Percentiles rank a stretch among this genome's conserved stretches.
Evolutionary conservation across 2,329 filamentous ascomycete genomes (phyloP).

Genomic region (Exutisphaerella laricina): DNA sequence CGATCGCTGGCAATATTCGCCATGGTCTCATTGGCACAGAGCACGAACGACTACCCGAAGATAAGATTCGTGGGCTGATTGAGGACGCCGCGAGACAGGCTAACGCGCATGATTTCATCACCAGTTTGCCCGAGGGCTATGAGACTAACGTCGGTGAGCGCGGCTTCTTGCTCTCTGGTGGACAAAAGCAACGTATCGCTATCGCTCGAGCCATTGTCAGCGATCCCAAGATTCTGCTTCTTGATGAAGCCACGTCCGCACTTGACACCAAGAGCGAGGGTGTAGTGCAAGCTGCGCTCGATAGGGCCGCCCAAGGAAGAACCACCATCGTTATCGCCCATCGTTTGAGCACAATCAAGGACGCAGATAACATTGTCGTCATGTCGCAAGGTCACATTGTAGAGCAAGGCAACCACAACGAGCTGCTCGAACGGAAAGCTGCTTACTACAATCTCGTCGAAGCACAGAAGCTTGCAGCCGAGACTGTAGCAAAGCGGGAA

Average conservation of each 20-base stretch:
- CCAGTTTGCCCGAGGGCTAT: conserved; percentile 75
- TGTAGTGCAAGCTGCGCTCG: conserved; percentile 86
- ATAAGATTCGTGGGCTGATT: conserved; percentile 65
- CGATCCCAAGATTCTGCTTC: conserved; percentile 82
- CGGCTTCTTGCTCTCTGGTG: conserved; percentile 85
- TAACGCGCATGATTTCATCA: conserved; percentile 91
- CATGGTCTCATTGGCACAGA: conserved; percentile 83
- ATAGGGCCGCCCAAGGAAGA: conserved; percentile 75
- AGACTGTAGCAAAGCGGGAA: conserved; percentile 53
- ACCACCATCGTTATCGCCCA: conserved; percentile 97
- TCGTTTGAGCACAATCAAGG: conserved; percentile 86
- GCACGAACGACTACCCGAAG: conserved; percentile 61
- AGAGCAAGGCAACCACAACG: conserved; percentile 84
- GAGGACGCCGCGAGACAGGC: conserved; percentile 80
- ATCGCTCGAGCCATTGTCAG: conserved; percentile 88
- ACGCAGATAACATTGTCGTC: conserved; percentile 93
- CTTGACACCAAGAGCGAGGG: conserved; percentile 93
- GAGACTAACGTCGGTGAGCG: conserved; percentile 93
- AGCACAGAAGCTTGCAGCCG: conserved; percentile 72
- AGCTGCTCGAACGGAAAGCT: conserved; percentile 62
- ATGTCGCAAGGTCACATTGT: conserved; percentile 81
- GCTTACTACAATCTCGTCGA: conserved; percentile 83
- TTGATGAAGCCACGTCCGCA: conserved; percentile 92
- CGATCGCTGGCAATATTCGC: conserved; percentile 84
- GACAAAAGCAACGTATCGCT: conserved; percentile 90